Conservation (phyloP, 176 grass and related monocot species). For the Microstegium vimineum region DNA sequence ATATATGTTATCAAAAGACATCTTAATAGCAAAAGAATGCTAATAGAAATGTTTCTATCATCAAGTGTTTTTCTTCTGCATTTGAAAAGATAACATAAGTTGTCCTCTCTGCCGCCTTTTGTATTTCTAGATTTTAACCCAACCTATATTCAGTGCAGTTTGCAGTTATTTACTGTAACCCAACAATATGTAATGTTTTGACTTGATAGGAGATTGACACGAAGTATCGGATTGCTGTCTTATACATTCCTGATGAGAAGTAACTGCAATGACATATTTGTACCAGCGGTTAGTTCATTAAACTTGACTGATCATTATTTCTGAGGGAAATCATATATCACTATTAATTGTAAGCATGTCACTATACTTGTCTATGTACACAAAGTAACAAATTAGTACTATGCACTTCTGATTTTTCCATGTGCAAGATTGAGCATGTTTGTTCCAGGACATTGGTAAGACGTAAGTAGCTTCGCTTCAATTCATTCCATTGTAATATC, state of each 20-base stretch:
- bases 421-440: background rate
- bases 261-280: constrained; percentile 54
- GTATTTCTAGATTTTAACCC: background rate
- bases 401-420: background rate
- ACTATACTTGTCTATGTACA: background rate
- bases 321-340: background rate
- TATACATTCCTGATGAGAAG: constrained; percentile 65
- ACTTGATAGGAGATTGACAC: constrained; percentile 52
- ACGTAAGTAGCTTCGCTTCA: background rate
- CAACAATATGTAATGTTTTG: constrained; percentile 2
- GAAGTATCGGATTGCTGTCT: constrained; percentile 72
- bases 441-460: background rate
- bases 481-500: constrained; percentile 10
- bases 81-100: background rate
- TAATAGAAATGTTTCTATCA: background rate
- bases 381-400: background rate
- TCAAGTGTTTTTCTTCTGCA: background rate
- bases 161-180: background rate
- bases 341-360: background rate
- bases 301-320: background rate
- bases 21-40: background rate
- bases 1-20: background rate
- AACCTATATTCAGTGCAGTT: background rate
- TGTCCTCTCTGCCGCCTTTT: background rate
- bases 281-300: constrained; percentile 57